A percentile compares a stretch with the other conserved stretches of the same genome.
phyloP scores from a whole-genome alignment of 345 rosid genomes.

The Combretum micranthum region DNA sequence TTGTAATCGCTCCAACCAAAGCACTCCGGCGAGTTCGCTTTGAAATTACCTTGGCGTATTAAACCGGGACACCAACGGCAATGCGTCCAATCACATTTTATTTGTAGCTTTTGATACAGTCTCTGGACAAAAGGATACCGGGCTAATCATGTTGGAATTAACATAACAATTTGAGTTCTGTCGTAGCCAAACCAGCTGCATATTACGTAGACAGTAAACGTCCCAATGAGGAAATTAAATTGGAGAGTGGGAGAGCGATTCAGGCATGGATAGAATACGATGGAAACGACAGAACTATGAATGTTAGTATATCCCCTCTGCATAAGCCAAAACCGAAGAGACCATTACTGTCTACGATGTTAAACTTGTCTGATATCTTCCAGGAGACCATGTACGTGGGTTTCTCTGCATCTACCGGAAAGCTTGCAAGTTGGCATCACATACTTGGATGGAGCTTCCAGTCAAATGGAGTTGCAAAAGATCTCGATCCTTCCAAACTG shows the following conservation, averaged over 20 bases:
- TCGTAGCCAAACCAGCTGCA: constrained; percentile 21
- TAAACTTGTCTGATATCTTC: constrained; percentile 35
- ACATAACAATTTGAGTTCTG: constrained; percentile 35
- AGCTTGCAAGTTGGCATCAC: constrained; percentile 30
- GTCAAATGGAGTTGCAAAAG: constrained; percentile 28
- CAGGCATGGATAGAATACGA: constrained; percentile 53
- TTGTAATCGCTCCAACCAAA: neutral
- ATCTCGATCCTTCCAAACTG: constrained; percentile 37
- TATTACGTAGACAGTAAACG: constrained; percentile 24
- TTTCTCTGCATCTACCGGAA: constrained; percentile 60
- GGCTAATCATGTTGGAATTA: constrained; percentile 26
- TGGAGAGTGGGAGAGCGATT: constrained; percentile 20
- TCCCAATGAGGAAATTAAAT: constrained; percentile 4
- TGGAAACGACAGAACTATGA: constrained; percentile 13
- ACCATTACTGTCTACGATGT: constrained; percentile 29
- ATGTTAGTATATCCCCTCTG: constrained; percentile 38
- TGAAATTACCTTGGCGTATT: neutral
- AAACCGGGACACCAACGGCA: neutral
- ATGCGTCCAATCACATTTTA: constrained; percentile 25
- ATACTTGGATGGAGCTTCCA: constrained; percentile 64
- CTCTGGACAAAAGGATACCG: neutral
- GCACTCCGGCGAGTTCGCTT: neutral
- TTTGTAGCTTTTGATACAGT: constrained; percentile 47
- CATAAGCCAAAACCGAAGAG: constrained; percentile 21
- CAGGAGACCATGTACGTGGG: constrained; percentile 43